Percentiles rank a stretch among this genome's conserved stretches.
Conservation (phyloP, 805 yeast genomes). For the Yamadazyma endophytica region DNA sequence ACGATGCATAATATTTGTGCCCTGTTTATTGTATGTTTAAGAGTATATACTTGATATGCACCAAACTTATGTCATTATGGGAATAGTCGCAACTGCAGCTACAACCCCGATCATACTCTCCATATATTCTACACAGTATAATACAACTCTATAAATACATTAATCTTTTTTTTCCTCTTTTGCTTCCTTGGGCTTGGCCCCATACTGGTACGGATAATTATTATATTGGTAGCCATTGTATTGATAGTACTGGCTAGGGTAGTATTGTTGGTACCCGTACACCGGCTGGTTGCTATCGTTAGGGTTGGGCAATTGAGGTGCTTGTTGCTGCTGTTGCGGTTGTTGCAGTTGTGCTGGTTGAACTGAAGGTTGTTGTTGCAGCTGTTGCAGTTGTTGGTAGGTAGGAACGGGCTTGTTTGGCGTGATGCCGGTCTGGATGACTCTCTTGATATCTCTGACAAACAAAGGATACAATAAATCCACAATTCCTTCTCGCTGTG, state of each 20-base stretch:
- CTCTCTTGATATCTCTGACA: conserved; percentile 67
- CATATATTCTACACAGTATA: too few relatives aligned
- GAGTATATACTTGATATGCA: too few relatives aligned
- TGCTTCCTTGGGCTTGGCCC: conserved; percentile 7
- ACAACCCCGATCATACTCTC: too few relatives aligned
- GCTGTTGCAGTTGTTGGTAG: conserved; percentile 10
- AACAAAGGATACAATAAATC: conserved; percentile 65
- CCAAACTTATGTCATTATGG: too few relatives aligned
- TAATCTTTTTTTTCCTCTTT: conserved; percentile 11
- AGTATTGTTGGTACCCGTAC: conserved; percentile 21
- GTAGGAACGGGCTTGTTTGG: conserved; percentile 21
- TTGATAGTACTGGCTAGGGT: conserved; percentile 21
- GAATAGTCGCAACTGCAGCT: too few relatives aligned
- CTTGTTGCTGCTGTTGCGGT: neutral
- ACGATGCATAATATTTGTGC: too few relatives aligned
- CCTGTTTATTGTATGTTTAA: too few relatives aligned
- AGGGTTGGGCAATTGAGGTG: conserved; percentile 5
- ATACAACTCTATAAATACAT: too few relatives aligned
- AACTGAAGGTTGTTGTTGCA: conserved; percentile 7
- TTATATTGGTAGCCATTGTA: conserved; percentile 11
- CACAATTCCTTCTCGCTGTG: conserved; percentile 71
- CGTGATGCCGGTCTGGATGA: conserved; percentile 43
- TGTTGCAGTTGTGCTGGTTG: conserved; percentile 3
- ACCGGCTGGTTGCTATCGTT: conserved; percentile 10
- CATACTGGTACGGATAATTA: conserved; percentile 12